These are phyloP conservation scores for Styphnolobium japonicum DNA, from an alignment of 306 rosid species.

Conservation along the genomic window DNA sequence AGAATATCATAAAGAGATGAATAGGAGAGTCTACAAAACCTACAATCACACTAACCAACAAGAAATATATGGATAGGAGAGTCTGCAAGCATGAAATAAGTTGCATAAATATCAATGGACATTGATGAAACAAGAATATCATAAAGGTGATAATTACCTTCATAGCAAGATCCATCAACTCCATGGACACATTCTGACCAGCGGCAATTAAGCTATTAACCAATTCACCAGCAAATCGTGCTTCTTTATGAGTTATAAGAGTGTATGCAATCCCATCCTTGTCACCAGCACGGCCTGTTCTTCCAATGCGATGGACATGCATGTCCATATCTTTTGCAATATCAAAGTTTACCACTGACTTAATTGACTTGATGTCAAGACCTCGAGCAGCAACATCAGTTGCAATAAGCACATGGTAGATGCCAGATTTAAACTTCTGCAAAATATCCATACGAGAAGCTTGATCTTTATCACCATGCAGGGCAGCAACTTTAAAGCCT, in stretches of 20 bases:
- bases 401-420: conserved; percentile 86
- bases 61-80: not conserved
- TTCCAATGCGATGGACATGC: conserved; percentile 99
- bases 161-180: conserved; percentile 98
- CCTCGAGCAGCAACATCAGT: conserved; percentile 99
- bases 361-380: conserved; percentile 94
- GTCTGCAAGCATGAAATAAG: not conserved
- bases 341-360: conserved; percentile 95
- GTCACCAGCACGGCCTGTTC: conserved; percentile 99
- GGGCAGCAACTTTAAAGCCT: conserved; percentile 82
- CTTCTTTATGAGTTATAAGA: conserved; percentile 86
- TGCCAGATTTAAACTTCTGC: conserved; percentile 89
- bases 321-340: conserved; percentile 98
- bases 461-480: conserved; percentile 99
- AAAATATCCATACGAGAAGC: conserved; percentile 90
- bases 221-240: conserved; percentile 96
- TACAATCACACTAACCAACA: not conserved
- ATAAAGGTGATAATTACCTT: conserved; percentile 52
- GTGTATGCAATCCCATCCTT: conserved; percentile 96
- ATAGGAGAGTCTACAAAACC: not conserved
- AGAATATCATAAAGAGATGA: not conserved
- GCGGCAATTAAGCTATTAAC: conserved; percentile 92
- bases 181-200: conserved; percentile 82
- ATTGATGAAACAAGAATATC: conserved; percentile 10
- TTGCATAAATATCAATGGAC: not conserved